Percentiles rank a stretch among this genome's conserved stretches.
Evolutionary conservation across 2,329 filamentous ascomycete genomes (phyloP).

Genomic region (Aureobasidium sp.): DNA sequence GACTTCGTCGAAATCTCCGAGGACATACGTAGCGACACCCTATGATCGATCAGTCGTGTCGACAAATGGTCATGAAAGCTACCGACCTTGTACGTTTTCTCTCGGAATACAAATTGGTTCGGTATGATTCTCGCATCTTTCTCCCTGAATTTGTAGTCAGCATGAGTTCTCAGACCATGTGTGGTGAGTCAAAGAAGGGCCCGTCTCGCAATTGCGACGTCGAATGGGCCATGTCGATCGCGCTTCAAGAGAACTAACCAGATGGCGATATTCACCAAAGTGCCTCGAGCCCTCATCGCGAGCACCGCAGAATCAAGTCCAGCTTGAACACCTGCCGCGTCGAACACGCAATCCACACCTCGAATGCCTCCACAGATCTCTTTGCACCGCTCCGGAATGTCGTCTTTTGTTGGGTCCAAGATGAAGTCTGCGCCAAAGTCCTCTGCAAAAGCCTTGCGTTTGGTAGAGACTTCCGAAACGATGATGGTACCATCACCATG

Average conservation of each 20-base stretch:
- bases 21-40: conserved; percentile 42
- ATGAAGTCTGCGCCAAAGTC: conserved; percentile 45
- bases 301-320: conserved; percentile 43
- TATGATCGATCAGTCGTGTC: background rate
- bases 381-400: conserved; percentile 37
- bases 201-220: background rate
- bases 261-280: conserved; percentile 48
- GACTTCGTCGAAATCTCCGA: conserved; percentile 43
- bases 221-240: background rate
- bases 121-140: conserved; percentile 42
- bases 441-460: conserved; percentile 42
- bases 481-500: conserved; percentile 42
- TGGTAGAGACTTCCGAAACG: conserved; percentile 43
- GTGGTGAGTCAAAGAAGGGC: background rate
- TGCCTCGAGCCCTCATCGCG: conserved; percentile 42
- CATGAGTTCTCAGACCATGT: background rate
- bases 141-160: conserved; percentile 24
- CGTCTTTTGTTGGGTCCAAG: conserved; percentile 43
- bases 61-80: too few species aligned
- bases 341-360: conserved; percentile 45
- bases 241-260: conserved; percentile 27
- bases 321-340: conserved; percentile 46
- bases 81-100: conserved; percentile 40
- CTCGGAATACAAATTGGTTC: conserved; percentile 46
- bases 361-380: conserved; percentile 34